phyloP scores from a whole-genome alignment of 257 asterid species.

The Pogostemon cablin region DNA sequence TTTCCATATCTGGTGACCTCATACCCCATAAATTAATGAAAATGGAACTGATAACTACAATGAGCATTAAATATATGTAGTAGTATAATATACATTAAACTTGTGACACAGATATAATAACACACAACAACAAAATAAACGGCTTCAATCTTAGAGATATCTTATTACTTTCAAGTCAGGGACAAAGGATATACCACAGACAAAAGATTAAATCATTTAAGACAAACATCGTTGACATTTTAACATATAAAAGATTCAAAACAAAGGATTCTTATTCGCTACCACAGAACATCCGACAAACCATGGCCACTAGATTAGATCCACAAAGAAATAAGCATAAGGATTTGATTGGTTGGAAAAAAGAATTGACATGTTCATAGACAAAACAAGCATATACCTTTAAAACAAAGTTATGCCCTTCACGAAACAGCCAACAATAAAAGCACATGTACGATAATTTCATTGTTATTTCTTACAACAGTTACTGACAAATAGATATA shows the following conservation, averaged over 20 bases:
- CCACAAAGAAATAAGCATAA: slow-evolving; percentile 16
- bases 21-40: slow-evolving; percentile 18
- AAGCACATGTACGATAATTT: not conserved
- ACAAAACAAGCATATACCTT: slow-evolving; percentile 1
- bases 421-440: slow-evolving; percentile 21
- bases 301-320: not conserved
- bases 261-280: not conserved
- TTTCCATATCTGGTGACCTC: slow-evolving; percentile 1
- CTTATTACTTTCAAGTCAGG: not conserved
- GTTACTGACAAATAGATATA: slow-evolving; percentile 5
- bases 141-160: not conserved
- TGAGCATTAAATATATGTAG: not conserved
- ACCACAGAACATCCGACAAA: not conserved
- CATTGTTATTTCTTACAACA: slow-evolving; percentile 15
- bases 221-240: not conserved
- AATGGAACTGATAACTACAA: not conserved
- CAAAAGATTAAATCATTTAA: not conserved
- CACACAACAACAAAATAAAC: not conserved
- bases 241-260: not conserved
- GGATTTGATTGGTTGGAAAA: not conserved
- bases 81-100: not conserved
- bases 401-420: not conserved
- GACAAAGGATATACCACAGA: not conserved
- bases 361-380: too few relatives aligned
- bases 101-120: not conserved